phyloP scores from a whole-genome alignment of 768 basidiomycete species.

The Leccinum ochraceum region DNA sequence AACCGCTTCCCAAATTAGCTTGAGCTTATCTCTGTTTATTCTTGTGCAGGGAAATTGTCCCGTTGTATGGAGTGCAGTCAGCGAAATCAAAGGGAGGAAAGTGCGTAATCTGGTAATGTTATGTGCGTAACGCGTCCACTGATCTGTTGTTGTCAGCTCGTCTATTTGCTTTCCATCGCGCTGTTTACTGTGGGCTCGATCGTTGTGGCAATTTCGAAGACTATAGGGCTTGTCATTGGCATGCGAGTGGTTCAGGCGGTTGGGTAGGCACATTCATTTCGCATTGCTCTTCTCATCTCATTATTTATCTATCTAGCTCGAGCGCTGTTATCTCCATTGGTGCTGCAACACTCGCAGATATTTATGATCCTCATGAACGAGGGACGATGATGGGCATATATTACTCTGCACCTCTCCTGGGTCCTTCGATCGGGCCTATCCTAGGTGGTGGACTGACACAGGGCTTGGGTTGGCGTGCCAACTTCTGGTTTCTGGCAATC shows the following conservation, averaged over 20 bases:
- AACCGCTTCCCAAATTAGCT: constrained; percentile 60
- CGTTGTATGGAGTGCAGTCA: constrained; percentile 33
- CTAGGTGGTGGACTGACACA: constrained; percentile 71
- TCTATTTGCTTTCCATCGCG: constrained; percentile 54
- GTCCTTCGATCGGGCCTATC: constrained; percentile 67
- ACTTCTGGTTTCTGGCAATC: constrained; percentile 83
- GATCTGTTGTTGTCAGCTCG: constrained; percentile 36
- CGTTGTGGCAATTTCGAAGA: constrained; percentile 57
- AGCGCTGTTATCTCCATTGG: constrained; percentile 75
- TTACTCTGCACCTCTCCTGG: constrained; percentile 78
- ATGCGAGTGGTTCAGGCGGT: constrained; percentile 67
- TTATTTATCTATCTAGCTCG: constrained; percentile 39
- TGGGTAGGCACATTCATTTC: constrained; percentile 44
- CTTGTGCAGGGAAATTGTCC: constrained; percentile 61
- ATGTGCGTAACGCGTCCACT: neutral
- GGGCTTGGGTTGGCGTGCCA: constrained; percentile 73
- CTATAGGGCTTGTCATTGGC: constrained; percentile 59
- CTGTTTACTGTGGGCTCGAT: constrained; percentile 58
- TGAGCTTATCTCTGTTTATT: constrained; percentile 71
- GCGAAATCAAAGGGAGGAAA: constrained; percentile 71
- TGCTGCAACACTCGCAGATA: constrained; percentile 71
- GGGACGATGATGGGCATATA: constrained; percentile 83
- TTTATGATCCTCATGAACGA: constrained; percentile 72
- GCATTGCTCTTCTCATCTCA: neutral
- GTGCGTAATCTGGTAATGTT: constrained; percentile 32